These are phyloP conservation scores for Ceratocystis colombiana DNA, from an alignment of 2,329 filamentous ascomycete genomes.

Conservation along the genomic window DNA sequence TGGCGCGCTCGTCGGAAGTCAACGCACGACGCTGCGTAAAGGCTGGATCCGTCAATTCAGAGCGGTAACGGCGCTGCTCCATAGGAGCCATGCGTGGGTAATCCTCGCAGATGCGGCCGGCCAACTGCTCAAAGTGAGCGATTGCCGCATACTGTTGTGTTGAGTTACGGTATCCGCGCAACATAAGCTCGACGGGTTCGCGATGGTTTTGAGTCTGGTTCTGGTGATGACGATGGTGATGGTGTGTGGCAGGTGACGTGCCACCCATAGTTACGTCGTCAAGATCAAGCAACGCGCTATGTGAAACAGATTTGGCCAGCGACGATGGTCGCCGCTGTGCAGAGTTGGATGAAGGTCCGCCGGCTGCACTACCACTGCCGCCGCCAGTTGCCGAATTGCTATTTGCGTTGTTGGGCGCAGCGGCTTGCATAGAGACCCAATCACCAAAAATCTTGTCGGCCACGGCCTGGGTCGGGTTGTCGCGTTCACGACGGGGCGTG, in stretches of 20 bases:
- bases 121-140: slow-evolving; percentile 77
- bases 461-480: slow-evolving; percentile 52
- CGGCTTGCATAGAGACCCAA: slow-evolving; percentile 45
- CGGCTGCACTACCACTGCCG: slow-evolving; percentile 24
- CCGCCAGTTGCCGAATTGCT: slow-evolving; percentile 30
- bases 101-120: slow-evolving; percentile 81
- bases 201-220: slow-evolving; percentile 29
- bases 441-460: slow-evolving; percentile 53
- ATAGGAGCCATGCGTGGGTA: slow-evolving; percentile 77
- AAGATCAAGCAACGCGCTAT: slow-evolving; percentile 29
- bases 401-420: slow-evolving; percentile 30
- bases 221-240: slow-evolving; percentile 30
- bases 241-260: slow-evolving; percentile 22
- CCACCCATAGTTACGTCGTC: slow-evolving; percentile 32
- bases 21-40: slow-evolving; percentile 56
- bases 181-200: slow-evolving; percentile 61
- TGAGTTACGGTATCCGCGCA: slow-evolving; percentile 64
- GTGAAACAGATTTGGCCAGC: slow-evolving; percentile 27
- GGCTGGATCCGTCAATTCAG: slow-evolving; percentile 62
- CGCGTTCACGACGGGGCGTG: slow-evolving; percentile 45
- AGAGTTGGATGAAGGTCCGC: background rate
- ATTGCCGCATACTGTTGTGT: slow-evolving; percentile 75
- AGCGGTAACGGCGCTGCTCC: slow-evolving; percentile 59
- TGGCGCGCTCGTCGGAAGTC: slow-evolving; percentile 60
- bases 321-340: slow-evolving; percentile 19